Evolutionary conservation across 306 rosid species (phyloP).

Genomic region (Styphnolobium japonicum): DNA sequence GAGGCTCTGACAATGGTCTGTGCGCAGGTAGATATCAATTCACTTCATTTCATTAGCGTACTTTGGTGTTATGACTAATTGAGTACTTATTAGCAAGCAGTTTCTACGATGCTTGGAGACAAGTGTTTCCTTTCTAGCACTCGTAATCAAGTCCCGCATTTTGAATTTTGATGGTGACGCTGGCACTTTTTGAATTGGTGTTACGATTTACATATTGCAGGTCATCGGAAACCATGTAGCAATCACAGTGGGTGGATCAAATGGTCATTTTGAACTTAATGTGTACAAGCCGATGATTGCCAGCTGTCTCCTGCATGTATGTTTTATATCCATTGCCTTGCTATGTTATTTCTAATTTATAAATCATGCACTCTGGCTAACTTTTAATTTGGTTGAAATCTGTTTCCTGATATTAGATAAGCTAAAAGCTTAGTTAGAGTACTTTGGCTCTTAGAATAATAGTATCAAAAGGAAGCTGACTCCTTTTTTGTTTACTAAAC

Average conservation of each 20-base stretch:
- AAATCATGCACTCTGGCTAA: neutral
- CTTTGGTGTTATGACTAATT: neutral
- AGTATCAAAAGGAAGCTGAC: neutral
- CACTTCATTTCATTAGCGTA: conserved; percentile 6
- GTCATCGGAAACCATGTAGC: conserved; percentile 98
- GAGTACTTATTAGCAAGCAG: conserved; percentile 1
- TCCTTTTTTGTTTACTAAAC: neutral
- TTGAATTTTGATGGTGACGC: neutral
- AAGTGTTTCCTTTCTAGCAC: neutral
- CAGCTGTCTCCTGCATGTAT: conserved; percentile 72
- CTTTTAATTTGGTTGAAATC: conserved; percentile 11
- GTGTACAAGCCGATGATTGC: conserved; percentile 97
- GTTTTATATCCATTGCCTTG: conserved; percentile 25
- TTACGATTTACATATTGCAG: conserved; percentile 38
- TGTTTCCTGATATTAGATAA: neutral
- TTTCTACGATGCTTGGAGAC: neutral
- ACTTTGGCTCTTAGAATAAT: conserved; percentile 1
- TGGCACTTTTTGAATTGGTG: neutral
- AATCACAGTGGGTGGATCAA: conserved; percentile 91
- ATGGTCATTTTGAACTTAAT: conserved; percentile 98
- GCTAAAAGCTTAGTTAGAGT: neutral
- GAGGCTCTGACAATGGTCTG: conserved; percentile 99
- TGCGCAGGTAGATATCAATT: conserved; percentile 71
- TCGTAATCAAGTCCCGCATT: neutral
- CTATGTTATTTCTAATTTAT: neutral